A percentile compares a stretch with the other conserved stretches of the same genome.
Conservation (phyloP, 2,329 filamentous ascomycete species). For the Sphaerulina populicola region DNA sequence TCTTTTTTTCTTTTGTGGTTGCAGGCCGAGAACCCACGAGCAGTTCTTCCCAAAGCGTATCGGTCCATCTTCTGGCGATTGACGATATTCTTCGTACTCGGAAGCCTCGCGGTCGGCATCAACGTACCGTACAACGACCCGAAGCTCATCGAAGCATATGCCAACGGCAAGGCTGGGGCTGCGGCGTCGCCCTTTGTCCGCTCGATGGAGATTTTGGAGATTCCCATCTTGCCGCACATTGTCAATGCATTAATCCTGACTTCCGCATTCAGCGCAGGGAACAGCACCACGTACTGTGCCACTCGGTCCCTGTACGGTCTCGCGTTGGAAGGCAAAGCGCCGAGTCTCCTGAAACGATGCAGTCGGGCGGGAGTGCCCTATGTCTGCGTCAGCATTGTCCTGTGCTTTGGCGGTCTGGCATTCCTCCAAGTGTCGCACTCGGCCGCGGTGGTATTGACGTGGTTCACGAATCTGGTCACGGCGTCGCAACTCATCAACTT, state of each 20-base stretch:
- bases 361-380: conserved; percentile 17
- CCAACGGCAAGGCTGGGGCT: conserved; percentile 46
- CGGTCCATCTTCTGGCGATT: conserved; percentile 71
- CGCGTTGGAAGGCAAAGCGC: conserved; percentile 57
- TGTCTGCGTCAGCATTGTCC: conserved; percentile 31
- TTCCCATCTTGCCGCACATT: conserved; percentile 57
- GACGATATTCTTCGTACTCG: conserved; percentile 66
- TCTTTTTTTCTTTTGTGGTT: no score
- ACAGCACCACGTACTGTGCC: background rate
- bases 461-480: conserved; percentile 47
- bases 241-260: no score
- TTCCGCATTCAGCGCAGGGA: no score
- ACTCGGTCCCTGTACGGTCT: conserved; percentile 46
- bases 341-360: conserved; percentile 41
- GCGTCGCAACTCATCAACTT: conserved; percentile 55
- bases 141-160: conserved; percentile 51
- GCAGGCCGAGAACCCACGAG: conserved; percentile 59
- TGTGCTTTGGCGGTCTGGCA: conserved; percentile 28
- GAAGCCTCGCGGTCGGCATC: conserved; percentile 63
- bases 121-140: conserved; percentile 60
- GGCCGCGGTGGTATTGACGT: conserved; percentile 28
- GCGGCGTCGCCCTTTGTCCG: conserved; percentile 56
- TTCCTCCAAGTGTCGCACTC: conserved; percentile 28
- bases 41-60: conserved; percentile 63
- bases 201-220: conserved; percentile 58